Conservation (phyloP, 495 filamentous ascomycete genomes). For the Hypoxylon trugodes region DNA sequence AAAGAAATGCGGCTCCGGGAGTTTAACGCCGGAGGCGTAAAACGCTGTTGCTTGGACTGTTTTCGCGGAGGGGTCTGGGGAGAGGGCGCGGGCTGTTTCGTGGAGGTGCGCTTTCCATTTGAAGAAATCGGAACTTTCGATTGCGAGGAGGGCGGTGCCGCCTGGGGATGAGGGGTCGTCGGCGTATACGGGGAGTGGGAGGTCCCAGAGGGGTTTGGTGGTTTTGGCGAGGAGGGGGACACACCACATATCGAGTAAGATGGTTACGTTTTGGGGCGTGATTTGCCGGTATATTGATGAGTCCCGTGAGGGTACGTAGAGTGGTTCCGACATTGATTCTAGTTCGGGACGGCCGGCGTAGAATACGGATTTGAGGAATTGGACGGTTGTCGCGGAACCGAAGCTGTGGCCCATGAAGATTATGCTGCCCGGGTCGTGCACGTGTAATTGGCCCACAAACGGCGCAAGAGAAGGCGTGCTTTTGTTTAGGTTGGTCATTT, state of each 20-base stretch:
- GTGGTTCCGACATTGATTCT: slow-evolving; percentile 43
- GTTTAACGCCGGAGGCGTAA: slow-evolving; percentile 34
- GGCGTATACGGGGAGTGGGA: slow-evolving; percentile 72
- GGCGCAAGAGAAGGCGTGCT: slow-evolving; percentile 56
- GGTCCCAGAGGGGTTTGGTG: slow-evolving; percentile 64
- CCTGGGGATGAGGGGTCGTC: slow-evolving; percentile 49
- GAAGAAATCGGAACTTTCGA: slow-evolving; percentile 75
- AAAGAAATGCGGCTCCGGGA: slow-evolving; percentile 63
- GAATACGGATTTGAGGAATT: slow-evolving; percentile 76
- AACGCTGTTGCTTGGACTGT: slow-evolving; percentile 40
- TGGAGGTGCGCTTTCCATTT: slow-evolving; percentile 73
- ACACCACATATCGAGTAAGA: slow-evolving; percentile 79
- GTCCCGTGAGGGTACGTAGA: slow-evolving; percentile 58
- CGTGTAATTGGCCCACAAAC: slow-evolving; percentile 65
- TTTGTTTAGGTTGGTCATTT: slow-evolving; percentile 55
- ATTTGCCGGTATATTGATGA: slow-evolving; percentile 67
- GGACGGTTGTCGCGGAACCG: slow-evolving; percentile 73
- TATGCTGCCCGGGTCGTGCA: slow-evolving; percentile 73
- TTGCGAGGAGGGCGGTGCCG: slow-evolving; percentile 62
- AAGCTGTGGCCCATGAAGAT: slow-evolving; percentile 80
- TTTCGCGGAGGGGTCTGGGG: slow-evolving; percentile 52
- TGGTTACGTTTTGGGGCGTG: slow-evolving; percentile 63
- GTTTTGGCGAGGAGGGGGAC: slow-evolving; percentile 67
- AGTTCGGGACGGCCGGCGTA: slow-evolving; percentile 57
- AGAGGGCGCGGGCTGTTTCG: slow-evolving; percentile 65